Conservation (phyloP, 441 rosid species). For the Pelargonium exstipulatum region DNA sequence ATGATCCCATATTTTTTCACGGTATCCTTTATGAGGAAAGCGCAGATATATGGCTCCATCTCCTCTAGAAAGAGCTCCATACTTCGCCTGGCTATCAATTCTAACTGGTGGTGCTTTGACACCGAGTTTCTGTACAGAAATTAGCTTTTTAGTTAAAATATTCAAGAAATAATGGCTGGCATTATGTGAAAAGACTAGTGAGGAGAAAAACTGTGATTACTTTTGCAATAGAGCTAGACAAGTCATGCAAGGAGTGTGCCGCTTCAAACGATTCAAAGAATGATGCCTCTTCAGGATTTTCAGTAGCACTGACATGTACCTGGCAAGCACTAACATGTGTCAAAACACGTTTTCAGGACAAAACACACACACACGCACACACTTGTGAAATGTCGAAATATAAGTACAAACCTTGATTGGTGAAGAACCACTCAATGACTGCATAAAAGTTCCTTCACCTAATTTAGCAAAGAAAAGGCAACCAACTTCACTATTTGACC, state of each 20-base stretch:
- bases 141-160: background rate
- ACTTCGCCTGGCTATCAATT: constrained; percentile 93
- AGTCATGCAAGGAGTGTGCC: constrained; percentile 72
- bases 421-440: constrained; percentile 48
- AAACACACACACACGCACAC: background rate
- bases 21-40: constrained; percentile 69
- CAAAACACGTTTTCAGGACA: background rate
- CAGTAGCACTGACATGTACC: constrained; percentile 72
- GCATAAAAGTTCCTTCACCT: constrained; percentile 86
- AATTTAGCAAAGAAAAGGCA: constrained; percentile 76
- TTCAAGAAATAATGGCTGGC: background rate
- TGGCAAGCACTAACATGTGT: constrained; percentile 20
- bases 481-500: constrained; percentile 43
- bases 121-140: constrained; percentile 67
- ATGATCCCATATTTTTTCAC: constrained; percentile 93
- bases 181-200: background rate
- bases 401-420: constrained; percentile 42
- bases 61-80: constrained; percentile 81
- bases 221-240: constrained; percentile 63
- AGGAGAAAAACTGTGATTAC: constrained; percentile 32
- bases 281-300: constrained; percentile 80
- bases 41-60: constrained; percentile 92
- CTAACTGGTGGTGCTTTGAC: constrained; percentile 82
- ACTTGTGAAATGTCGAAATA: background rate
- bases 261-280: constrained; percentile 88